phyloP scores from a whole-genome alignment of 2,329 filamentous ascomycete species.

The Penicillium sp. region DNA sequence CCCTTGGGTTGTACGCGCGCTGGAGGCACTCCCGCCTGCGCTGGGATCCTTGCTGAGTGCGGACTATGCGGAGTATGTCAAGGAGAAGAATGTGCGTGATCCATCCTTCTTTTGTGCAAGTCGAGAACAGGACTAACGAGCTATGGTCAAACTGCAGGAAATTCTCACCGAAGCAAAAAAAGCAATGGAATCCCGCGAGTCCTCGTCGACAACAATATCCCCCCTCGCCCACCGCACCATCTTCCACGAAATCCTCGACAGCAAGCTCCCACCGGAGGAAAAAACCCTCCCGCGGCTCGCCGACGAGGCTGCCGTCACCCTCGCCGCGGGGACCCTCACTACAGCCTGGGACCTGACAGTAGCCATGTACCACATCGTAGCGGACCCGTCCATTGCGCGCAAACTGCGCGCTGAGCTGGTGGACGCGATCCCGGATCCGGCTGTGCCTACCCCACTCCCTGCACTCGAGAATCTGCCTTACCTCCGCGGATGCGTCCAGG shows the following conservation, averaged over 20 bases:
- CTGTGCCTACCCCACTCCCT: slow-evolving; percentile 17
- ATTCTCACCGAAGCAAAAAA: neutral
- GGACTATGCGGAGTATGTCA: neutral
- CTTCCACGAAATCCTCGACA: slow-evolving; percentile 38
- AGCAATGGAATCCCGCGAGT: neutral
- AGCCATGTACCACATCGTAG: slow-evolving; percentile 37
- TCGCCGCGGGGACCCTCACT: slow-evolving; percentile 37
- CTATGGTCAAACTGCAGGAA: neutral
- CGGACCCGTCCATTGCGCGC: slow-evolving; percentile 30
- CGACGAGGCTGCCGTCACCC: slow-evolving; percentile 33
- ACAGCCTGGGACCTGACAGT: slow-evolving; percentile 33
- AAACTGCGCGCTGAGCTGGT: slow-evolving; percentile 33
- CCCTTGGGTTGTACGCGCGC: too few species aligned
- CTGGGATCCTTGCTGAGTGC: too few species aligned
- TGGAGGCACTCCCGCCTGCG: too few species aligned
- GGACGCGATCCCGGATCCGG: slow-evolving; percentile 30
- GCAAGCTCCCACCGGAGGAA: slow-evolving; percentile 41
- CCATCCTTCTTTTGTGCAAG: neutral
- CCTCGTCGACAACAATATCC: neutral
- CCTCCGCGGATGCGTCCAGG: slow-evolving; percentile 25
- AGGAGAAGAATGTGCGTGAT: neutral
- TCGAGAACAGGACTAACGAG: neutral
- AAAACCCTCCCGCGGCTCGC: slow-evolving; percentile 33
- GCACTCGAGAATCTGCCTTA: slow-evolving; percentile 41
- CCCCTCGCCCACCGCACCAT: slow-evolving; percentile 3